Conservation (phyloP, 2,329 filamentous ascomycete species). For the Apiospora marii region DNA sequence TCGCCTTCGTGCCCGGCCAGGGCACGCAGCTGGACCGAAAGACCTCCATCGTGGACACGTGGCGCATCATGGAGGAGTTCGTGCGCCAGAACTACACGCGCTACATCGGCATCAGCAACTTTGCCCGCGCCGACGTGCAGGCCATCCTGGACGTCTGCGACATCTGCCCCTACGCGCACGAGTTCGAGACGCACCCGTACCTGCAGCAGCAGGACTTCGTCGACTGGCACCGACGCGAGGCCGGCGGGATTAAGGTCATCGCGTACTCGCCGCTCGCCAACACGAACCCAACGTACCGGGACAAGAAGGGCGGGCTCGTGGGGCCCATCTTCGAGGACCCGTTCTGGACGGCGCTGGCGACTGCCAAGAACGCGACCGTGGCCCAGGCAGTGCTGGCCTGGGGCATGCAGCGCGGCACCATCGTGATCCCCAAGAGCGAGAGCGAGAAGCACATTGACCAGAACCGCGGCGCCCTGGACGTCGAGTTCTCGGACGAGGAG, state of each 20-base stretch:
- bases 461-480: slow-evolving; percentile 59
- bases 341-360: slow-evolving; percentile 48
- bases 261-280: slow-evolving; percentile 61
- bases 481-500: slow-evolving; percentile 49
- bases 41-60: slow-evolving; percentile 54
- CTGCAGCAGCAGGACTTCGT: slow-evolving; percentile 58
- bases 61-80: slow-evolving; percentile 65
- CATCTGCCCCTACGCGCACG: slow-evolving; percentile 64
- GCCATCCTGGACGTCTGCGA: slow-evolving; percentile 49
- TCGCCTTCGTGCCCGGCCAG: slow-evolving; percentile 46
- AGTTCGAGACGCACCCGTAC: slow-evolving; percentile 63
- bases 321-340: slow-evolving; percentile 49
- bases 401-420: slow-evolving; percentile 54
- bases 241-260: slow-evolving; percentile 51
- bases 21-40: slow-evolving; percentile 38
- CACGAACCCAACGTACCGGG: slow-evolving; percentile 55
- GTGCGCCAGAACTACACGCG: slow-evolving; percentile 59
- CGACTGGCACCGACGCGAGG: slow-evolving; percentile 47
- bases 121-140: slow-evolving; percentile 51
- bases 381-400: slow-evolving; percentile 57
- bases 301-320: slow-evolving; percentile 31
- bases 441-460: slow-evolving; percentile 51
- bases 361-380: slow-evolving; percentile 49
- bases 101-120: slow-evolving; percentile 71
- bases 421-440: slow-evolving; percentile 59